Percentiles rank a stretch among this genome's conserved stretches.
Evolutionary conservation across 768 basidiomycete genomes (phyloP).

Genomic region (Mycena belliarum): DNA sequence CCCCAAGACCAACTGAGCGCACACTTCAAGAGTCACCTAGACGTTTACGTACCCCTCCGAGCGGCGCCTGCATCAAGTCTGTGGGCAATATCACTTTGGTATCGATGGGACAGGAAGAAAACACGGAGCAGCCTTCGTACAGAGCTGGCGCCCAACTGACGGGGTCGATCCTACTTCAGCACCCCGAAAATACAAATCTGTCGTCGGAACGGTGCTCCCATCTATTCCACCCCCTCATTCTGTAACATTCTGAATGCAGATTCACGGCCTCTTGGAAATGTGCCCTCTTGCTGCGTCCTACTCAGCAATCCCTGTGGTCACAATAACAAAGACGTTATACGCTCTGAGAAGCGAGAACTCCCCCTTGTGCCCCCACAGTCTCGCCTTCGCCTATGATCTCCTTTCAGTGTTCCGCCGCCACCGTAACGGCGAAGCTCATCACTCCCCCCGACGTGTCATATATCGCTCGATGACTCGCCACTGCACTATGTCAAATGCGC

Average conservation of each 20-base stretch:
- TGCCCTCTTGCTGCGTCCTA: background rate
- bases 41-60: background rate
- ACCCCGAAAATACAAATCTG: background rate
- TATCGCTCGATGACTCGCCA: background rate
- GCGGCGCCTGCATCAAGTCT: background rate
- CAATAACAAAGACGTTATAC: slow-evolving; percentile 1
- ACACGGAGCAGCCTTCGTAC: background rate
- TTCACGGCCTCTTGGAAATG: background rate
- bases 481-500: background rate
- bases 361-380: background rate
- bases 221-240: background rate
- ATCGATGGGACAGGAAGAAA: background rate
- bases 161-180: background rate
- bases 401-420: background rate
- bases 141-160: background rate
- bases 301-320: background rate
- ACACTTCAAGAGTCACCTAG: background rate
- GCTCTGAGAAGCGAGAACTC: too few species aligned
- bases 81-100: background rate
- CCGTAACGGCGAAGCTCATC: background rate
- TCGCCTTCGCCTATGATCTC: background rate
- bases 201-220: background rate
- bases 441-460: slow-evolving; percentile 6
- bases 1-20: background rate
- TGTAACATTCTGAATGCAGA: background rate